Percentiles rank a stretch among this genome's conserved stretches.
phyloP scores from a whole-genome alignment of 352 stramenopile genomes.

The Thalassiosira mediterranea region DNA sequence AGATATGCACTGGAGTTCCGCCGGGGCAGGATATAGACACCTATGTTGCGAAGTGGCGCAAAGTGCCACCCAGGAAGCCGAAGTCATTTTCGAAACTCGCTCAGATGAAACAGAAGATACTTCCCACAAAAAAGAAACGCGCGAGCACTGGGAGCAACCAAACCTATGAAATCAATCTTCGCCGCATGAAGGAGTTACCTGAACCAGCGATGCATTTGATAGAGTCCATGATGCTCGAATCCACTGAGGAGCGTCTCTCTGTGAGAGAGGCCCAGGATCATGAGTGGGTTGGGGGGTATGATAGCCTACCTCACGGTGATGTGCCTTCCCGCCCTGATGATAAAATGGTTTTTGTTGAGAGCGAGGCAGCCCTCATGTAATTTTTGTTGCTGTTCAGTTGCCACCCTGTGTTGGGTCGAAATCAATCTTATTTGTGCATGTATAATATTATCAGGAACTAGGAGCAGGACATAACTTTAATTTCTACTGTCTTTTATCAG shows the following conservation, averaged over 20 bases:
- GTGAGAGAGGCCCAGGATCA: conserved; percentile 73
- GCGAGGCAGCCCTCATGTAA: conserved; percentile 14
- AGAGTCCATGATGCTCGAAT: conserved; percentile 52
- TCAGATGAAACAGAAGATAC: not conserved
- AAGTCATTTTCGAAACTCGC: not conserved
- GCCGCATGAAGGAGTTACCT: conserved; percentile 58
- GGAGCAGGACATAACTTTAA: not conserved
- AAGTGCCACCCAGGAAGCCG: not conserved
- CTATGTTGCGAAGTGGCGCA: conserved; percentile 11
- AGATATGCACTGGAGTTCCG: conserved; percentile 75
- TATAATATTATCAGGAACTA: not conserved
- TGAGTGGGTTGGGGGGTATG: conserved; percentile 62
- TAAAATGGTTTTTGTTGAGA: conserved; percentile 19
- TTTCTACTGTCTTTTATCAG: not conserved
- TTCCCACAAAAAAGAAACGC: conserved; percentile 10
- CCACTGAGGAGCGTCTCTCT: conserved; percentile 66
- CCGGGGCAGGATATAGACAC: conserved; percentile 52
- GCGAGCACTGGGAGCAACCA: conserved; percentile 2
- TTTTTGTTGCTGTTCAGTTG: not conserved
- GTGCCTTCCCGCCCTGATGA: conserved; percentile 4
- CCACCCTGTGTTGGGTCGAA: too few relatives aligned
- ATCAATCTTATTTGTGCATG: too few relatives aligned
- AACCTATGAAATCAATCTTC: conserved; percentile 34
- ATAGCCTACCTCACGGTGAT: conserved; percentile 39
- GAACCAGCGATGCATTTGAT: conserved; percentile 62